Evolutionary conservation across 2,329 filamentous ascomycete genomes (phyloP).

Genomic region (Botryosphaeria dothidea): DNA sequence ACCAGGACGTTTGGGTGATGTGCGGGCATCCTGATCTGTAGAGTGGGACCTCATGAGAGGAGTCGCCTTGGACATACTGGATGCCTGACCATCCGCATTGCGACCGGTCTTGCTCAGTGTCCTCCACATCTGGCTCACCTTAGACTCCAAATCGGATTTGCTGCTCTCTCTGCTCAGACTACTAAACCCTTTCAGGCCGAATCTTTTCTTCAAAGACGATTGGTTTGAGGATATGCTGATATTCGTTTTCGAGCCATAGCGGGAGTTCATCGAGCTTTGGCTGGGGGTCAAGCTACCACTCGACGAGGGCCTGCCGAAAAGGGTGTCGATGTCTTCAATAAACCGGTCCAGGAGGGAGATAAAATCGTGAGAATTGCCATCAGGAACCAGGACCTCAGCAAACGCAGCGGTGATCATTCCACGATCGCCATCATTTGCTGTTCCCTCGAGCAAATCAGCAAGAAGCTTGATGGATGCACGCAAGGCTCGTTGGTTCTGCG

Average conservation of each 20-base stretch:
- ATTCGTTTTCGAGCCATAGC: constrained; percentile 59
- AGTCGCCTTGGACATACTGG: constrained; percentile 67
- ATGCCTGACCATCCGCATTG: constrained; percentile 58
- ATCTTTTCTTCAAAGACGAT: constrained; percentile 80
- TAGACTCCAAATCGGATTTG: constrained; percentile 68
- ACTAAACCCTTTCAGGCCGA: constrained; percentile 68
- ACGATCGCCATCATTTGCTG: constrained; percentile 85
- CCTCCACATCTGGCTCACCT: constrained; percentile 77
- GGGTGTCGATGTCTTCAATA: constrained; percentile 82
- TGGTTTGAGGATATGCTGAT: constrained; percentile 78
- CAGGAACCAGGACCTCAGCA: constrained; percentile 78
- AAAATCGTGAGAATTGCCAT: constrained; percentile 76
- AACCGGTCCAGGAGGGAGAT: constrained; percentile 86
- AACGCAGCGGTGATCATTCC: constrained; percentile 87
- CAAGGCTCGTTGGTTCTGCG: constrained; percentile 72
- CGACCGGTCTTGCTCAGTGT: constrained; percentile 81
- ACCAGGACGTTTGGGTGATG: constrained; percentile 52
- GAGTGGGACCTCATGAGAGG: constrained; percentile 70
- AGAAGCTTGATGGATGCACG: constrained; percentile 81
- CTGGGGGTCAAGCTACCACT: constrained; percentile 47
- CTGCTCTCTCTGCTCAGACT: constrained; percentile 73
- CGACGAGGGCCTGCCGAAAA: constrained; percentile 69
- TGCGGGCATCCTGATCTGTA: constrained; percentile 64
- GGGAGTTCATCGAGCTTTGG: constrained; percentile 62
- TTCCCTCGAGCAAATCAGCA: constrained; percentile 84